A percentile compares a stretch with the other conserved stretches of the same genome.
Evolutionary conservation across 345 rosid genomes (phyloP).

Genomic region (Pelargonium nanum): DNA sequence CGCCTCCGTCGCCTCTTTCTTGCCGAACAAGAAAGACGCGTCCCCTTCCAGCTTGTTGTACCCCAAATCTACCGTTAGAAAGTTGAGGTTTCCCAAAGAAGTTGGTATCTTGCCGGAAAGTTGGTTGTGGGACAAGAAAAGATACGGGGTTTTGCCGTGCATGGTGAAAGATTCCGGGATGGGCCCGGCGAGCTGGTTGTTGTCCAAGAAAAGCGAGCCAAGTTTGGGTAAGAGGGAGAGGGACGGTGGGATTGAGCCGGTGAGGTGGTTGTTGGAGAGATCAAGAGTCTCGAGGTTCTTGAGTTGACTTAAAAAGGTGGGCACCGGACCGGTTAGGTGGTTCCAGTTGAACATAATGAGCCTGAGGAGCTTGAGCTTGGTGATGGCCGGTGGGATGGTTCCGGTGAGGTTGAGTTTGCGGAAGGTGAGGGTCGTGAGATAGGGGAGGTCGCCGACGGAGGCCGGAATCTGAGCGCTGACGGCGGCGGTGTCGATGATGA

Average conservation of each 20-base stretch:
- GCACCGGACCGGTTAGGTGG: slow-evolving; percentile 14
- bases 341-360: slow-evolving; percentile 13
- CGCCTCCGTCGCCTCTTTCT: slow-evolving; percentile 2
- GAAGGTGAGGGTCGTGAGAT: slow-evolving; percentile 9
- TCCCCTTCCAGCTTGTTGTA: slow-evolving; percentile 12
- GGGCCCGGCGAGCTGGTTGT: slow-evolving; percentile 13
- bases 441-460: slow-evolving; percentile 17
- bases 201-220: slow-evolving; percentile 2
- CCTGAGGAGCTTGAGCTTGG: slow-evolving; percentile 13
- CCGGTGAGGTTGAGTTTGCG: slow-evolving; percentile 22
- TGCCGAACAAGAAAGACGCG: slow-evolving; percentile 11
- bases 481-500: slow-evolving; percentile 26
- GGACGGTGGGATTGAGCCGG: slow-evolving; percentile 9
- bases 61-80: slow-evolving; percentile 6
- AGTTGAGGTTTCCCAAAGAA: slow-evolving; percentile 5
- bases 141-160: slow-evolving; percentile 1
- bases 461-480: slow-evolving; percentile 13
- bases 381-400: slow-evolving; percentile 10
- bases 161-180: slow-evolving; percentile 11
- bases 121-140: slow-evolving; percentile 15
- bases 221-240: slow-evolving; percentile 7
- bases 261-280: slow-evolving; percentile 10
- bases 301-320: slow-evolving; percentile 9
- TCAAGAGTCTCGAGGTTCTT: slow-evolving; percentile 9
- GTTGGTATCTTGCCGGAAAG: slow-evolving; percentile 14